These are phyloP conservation scores for Fusarium sp. DNA, from an alignment of 2,329 filamentous ascomycete genomes.

Conservation along the genomic window DNA sequence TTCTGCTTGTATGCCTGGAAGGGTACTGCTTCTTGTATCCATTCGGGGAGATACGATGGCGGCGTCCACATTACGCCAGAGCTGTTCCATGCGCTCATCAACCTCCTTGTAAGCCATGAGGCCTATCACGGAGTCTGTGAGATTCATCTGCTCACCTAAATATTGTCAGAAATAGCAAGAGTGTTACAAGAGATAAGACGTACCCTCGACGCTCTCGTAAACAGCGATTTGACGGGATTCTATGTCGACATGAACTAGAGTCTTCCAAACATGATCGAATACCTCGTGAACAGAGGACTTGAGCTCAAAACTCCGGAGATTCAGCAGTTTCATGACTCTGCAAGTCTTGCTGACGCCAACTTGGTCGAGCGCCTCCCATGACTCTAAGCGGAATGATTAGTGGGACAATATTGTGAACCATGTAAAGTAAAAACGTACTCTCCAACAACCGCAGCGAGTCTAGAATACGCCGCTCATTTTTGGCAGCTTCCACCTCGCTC, in stretches of 20 bases:
- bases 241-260: slow-evolving; percentile 72
- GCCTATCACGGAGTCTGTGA: slow-evolving; percentile 66
- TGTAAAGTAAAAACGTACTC: slow-evolving; percentile 52
- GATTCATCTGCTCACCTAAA: slow-evolving; percentile 63
- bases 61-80: slow-evolving; percentile 74
- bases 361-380: slow-evolving; percentile 67
- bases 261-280: slow-evolving; percentile 78
- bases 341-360: slow-evolving; percentile 72
- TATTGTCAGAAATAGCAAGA: slow-evolving; percentile 27
- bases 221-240: slow-evolving; percentile 68
- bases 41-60: slow-evolving; percentile 72
- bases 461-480: slow-evolving; percentile 65
- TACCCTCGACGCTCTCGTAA: slow-evolving; percentile 63
- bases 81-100: slow-evolving; percentile 67
- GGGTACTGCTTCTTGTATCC: slow-evolving; percentile 48
- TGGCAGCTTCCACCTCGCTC: slow-evolving; percentile 69
- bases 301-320: slow-evolving; percentile 73
- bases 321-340: slow-evolving; percentile 73
- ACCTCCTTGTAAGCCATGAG: slow-evolving; percentile 71
- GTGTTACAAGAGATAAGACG: background rate
- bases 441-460: slow-evolving; percentile 70
- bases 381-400: slow-evolving; percentile 55
- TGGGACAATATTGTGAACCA: background rate
- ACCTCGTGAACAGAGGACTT: slow-evolving; percentile 74
- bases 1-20: slow-evolving; percentile 56